Evolutionary conservation across 352 stramenopile species (phyloP).

Genomic region (Phytophthora multivora): DNA sequence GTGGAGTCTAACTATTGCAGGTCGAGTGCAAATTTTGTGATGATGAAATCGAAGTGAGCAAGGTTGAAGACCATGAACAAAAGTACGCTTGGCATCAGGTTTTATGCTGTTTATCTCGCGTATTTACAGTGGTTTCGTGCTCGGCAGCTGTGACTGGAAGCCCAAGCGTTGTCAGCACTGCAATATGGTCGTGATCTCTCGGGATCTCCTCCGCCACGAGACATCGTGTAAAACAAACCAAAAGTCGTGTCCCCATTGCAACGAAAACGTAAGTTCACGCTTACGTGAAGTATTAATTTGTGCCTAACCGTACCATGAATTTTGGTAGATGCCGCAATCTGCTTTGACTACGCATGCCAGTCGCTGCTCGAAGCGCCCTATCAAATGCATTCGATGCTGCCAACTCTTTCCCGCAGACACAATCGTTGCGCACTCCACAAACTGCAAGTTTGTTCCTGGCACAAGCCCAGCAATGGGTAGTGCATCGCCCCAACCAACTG

Average conservation of each 20-base stretch:
- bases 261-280: constrained; percentile 47
- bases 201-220: constrained; percentile 68
- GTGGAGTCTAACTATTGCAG: constrained; percentile 16
- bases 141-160: constrained; percentile 72
- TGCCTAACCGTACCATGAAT: neutral
- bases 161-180: constrained; percentile 79
- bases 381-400: constrained; percentile 85
- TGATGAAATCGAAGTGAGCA: constrained; percentile 54
- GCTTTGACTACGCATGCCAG: constrained; percentile 50
- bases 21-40: constrained; percentile 84
- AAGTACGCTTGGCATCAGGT: constrained; percentile 34
- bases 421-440: constrained; percentile 75
- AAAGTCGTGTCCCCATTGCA: constrained; percentile 72
- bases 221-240: constrained; percentile 65
- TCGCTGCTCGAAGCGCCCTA: constrained; percentile 73
- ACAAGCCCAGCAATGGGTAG: neutral
- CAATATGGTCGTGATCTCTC: constrained; percentile 84
- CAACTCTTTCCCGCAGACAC: constrained; percentile 75
- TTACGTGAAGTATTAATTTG: neutral
- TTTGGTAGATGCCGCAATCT: constrained; percentile 54
- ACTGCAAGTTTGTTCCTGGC: constrained; percentile 58
- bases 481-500: neutral
- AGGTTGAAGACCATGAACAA: constrained; percentile 70
- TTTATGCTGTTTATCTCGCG: neutral
- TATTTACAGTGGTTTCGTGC: neutral